Evolutionary conservation across 73 alveolate genomes (phyloP).

Genomic region (Breviolum minutum): DNA sequence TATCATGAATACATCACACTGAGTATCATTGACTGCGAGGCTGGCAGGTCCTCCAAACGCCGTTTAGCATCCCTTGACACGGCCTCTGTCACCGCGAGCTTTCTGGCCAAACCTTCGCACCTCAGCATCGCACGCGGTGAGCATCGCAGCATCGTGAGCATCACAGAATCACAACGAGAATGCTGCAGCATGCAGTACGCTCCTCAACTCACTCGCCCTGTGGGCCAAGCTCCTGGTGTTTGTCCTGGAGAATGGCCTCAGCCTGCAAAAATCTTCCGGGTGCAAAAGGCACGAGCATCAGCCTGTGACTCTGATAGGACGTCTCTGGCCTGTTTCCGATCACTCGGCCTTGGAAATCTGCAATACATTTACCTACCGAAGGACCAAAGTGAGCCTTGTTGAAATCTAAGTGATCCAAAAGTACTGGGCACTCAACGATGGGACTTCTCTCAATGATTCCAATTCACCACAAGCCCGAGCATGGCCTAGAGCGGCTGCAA

Average conservation of each 20-base stretch:
- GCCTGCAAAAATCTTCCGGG: not conserved
- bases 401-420: not conserved
- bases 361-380: too few species aligned
- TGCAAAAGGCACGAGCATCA: not conserved
- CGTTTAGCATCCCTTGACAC: slow-evolving; percentile 4
- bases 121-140: not conserved
- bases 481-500: not conserved
- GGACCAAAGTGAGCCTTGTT: too few species aligned
- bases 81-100: slow-evolving; percentile 37
- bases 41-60: slow-evolving; percentile 26
- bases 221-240: slow-evolving; percentile 24
- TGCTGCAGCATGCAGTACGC: too few species aligned
- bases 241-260: not conserved
- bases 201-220: too few species aligned
- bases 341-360: slow-evolving; percentile 2
- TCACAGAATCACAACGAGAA: too few species aligned
- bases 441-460: slow-evolving; percentile 6
- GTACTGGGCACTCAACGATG: not conserved
- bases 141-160: too few species aligned
- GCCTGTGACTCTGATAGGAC: not conserved
- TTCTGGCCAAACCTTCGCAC: slow-evolving; percentile 24
- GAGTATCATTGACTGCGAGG: too few species aligned
- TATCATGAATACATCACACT: too few species aligned
- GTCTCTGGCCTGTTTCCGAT: not conserved
- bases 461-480: slow-evolving; percentile 46